phyloP scores from a whole-genome alignment of 2,329 filamentous ascomycete genomes.

The Thielaviopsis cerberus region DNA sequence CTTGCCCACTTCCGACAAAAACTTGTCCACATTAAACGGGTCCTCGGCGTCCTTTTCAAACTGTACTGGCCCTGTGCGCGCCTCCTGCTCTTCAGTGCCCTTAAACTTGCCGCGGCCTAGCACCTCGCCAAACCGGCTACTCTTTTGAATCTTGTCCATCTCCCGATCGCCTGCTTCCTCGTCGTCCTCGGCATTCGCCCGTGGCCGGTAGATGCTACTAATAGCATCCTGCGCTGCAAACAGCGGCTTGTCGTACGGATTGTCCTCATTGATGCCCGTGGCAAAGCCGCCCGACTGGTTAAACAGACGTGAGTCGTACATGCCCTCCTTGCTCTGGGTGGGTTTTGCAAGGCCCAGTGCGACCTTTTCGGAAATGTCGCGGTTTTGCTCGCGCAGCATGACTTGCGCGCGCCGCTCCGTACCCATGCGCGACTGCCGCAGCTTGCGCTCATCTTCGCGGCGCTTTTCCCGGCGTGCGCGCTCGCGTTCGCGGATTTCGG shows the following conservation, averaged over 20 bases:
- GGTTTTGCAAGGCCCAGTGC: conserved; percentile 88
- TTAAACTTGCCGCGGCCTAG: conserved; percentile 83
- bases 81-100: conserved; percentile 66
- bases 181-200: conserved; percentile 53
- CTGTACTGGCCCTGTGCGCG: conserved; percentile 77
- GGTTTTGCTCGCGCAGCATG: conserved; percentile 85
- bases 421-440: conserved; percentile 89
- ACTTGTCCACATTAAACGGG: conserved; percentile 86
- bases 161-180: conserved; percentile 64
- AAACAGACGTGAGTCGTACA: conserved; percentile 94
- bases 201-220: conserved; percentile 79
- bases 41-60: conserved; percentile 80
- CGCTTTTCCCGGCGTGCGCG: conserved; percentile 58
- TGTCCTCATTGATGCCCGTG: conserved; percentile 89
- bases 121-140: conserved; percentile 66
- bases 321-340: conserved; percentile 74
- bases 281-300: conserved; percentile 87
- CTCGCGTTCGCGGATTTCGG: conserved; percentile 57
- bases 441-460: conserved; percentile 69
- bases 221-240: conserved; percentile 93
- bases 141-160: conserved; percentile 75
- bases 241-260: conserved; percentile 88
- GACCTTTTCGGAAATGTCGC: conserved; percentile 93
- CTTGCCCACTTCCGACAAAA: conserved; percentile 64
- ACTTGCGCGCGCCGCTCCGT: conserved; percentile 79